Conservation (phyloP, 1,284 basidiomycete genomes). For the Microbotryomycetes sp. region DNA sequence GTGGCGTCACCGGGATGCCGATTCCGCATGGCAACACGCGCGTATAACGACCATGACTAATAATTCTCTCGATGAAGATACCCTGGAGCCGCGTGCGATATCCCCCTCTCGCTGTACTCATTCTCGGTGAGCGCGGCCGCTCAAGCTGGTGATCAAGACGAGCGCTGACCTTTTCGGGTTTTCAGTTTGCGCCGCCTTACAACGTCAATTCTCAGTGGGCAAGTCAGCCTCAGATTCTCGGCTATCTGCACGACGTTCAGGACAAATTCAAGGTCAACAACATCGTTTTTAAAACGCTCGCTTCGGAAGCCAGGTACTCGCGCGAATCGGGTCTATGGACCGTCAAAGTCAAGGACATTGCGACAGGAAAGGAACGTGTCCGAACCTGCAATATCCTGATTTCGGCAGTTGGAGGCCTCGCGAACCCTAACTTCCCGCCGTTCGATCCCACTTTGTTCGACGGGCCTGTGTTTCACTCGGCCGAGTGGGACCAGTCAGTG, state of each 20-base stretch:
- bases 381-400: slow-evolving; percentile 31
- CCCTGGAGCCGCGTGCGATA: slow-evolving; percentile 27
- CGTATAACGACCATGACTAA: not conserved
- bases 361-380: slow-evolving; percentile 7
- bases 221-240: slow-evolving; percentile 8
- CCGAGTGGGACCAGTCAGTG: slow-evolving; percentile 14
- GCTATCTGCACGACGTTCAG: slow-evolving; percentile 19
- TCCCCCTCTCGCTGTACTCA: slow-evolving; percentile 27
- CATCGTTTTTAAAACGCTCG: slow-evolving; percentile 21
- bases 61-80: not conserved
- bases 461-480: slow-evolving; percentile 25
- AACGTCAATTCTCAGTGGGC: slow-evolving; percentile 22
- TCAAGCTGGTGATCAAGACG: too few species aligned
- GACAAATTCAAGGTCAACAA: slow-evolving; percentile 18
- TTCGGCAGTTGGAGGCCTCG: slow-evolving; percentile 23
- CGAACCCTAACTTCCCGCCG: slow-evolving; percentile 23
- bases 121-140: slow-evolving; percentile 28
- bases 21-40: too few species aligned
- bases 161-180: not conserved
- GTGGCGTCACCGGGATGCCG: too few species aligned
- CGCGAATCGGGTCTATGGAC: slow-evolving; percentile 24
- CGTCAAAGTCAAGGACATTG: slow-evolving; percentile 13
- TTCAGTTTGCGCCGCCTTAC: slow-evolving; percentile 12
- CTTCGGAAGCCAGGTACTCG: slow-evolving; percentile 18
- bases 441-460: slow-evolving; percentile 16